A percentile compares a stretch with the other conserved stretches of the same genome.
phyloP scores from a whole-genome alignment of 345 rosid genomes.

The Excoecaria agallocha region DNA sequence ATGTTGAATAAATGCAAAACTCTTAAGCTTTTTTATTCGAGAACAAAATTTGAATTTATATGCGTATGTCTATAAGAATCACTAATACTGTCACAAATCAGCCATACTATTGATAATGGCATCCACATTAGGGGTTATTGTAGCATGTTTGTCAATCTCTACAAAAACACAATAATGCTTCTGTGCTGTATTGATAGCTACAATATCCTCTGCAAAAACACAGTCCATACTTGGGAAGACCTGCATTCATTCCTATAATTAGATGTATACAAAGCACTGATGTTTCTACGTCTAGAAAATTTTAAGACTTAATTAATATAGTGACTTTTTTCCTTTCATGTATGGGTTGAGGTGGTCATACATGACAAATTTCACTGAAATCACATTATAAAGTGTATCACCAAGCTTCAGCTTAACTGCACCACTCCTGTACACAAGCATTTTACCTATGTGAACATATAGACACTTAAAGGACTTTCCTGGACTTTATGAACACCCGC shows the following conservation, averaged over 20 bases:
- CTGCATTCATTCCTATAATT: slow-evolving; percentile 38
- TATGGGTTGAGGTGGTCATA: not conserved
- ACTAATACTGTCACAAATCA: slow-evolving; percentile 8
- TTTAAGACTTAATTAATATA: not conserved
- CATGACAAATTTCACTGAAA: slow-evolving; percentile 15
- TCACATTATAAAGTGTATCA: slow-evolving; percentile 67
- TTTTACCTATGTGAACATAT: slow-evolving; percentile 56
- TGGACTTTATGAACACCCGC: slow-evolving; percentile 36
- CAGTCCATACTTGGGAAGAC: slow-evolving; percentile 60
- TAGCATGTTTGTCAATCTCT: slow-evolving; percentile 44
- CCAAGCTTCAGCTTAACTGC: slow-evolving; percentile 78
- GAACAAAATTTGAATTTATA: not conserved
- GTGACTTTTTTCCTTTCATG: not conserved
- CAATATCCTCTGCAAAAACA: slow-evolving; percentile 45
- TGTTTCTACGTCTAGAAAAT: not conserved
- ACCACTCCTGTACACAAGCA: slow-evolving; percentile 84
- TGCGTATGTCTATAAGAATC: not conserved
- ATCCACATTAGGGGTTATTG: slow-evolving; percentile 51
- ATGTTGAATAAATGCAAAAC: not conserved
- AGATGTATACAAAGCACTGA: not conserved
- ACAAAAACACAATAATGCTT: slow-evolving; percentile 49
- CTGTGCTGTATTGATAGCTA: slow-evolving; percentile 40
- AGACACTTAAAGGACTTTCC: slow-evolving; percentile 28
- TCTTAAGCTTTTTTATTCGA: not conserved
- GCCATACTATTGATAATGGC: slow-evolving; percentile 13